Base-by-base conservation (phyloP, 768 basidiomycete species). In the Leccinum uliginosum region DNA sequence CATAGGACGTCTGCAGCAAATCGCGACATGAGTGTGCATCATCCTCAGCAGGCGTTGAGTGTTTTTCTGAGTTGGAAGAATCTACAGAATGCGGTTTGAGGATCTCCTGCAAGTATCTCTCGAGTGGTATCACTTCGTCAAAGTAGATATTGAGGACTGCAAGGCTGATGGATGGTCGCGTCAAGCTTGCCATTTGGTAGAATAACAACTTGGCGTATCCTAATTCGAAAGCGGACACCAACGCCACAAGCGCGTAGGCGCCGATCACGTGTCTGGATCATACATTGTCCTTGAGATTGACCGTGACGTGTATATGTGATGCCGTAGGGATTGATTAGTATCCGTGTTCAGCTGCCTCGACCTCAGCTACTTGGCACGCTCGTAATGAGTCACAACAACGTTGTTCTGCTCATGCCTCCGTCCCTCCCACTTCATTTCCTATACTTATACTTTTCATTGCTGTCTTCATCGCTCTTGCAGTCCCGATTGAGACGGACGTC, bases 1-100 rank as follows among this genome's bases (percentile, higher is more conserved):
- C 77, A 55, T 78, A 76, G 0, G 84, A 71, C 1, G 72, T 74
- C 27, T 71, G 69, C n/a, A 87, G 59, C 6, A 86, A 66, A 24
- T 67, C 58, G 6, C 24, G 44, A 55, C 76, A 81, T 14, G 58
- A 47, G 24, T 51, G 38, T 4, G 69, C 57, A 30, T 76, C 78
- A 32, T 57, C 54, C 8, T 46, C 53, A 1, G 48, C 10, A 29
- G 62, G 26, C 6, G 62, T 29, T 27, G 12, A 21, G 38, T 17
- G 35, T 27, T 43, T 40, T 9, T 59, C 61, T 21, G 52, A 50
- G n/a, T 44, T 17, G 59, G 62, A 12, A 52, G 51, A 57, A 68
- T 62, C 24, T 12, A 53, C 11, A 27, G 55, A 49, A 27, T 60
- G 24, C 6, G 58, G 34, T 53, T 56, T 51, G 40, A 82, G 65